Conservation (phyloP, 768 basidiomycete species). For the Phanerodontia chrysosporium region DNA sequence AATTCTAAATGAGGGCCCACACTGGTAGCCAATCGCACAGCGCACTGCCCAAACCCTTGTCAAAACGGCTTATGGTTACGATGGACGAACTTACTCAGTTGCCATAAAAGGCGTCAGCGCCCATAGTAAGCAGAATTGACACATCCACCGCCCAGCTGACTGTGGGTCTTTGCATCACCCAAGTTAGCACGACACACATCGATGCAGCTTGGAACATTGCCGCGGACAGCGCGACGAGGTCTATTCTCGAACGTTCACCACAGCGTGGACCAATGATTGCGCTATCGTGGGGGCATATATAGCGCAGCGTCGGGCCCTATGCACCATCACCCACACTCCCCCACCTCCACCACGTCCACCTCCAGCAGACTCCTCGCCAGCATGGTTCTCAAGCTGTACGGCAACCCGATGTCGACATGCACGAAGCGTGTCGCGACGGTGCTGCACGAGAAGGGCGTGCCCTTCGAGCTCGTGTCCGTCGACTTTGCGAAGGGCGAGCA, state of each 20-base stretch:
- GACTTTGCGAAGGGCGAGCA: constrained; percentile 42
- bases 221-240: not conserved
- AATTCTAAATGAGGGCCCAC: too few species aligned
- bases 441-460: constrained; percentile 52
- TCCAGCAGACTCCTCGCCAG: not conserved
- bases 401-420: constrained; percentile 37
- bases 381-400: constrained; percentile 37
- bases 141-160: not conserved
- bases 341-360: not conserved
- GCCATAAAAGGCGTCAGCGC: not conserved
- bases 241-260: not conserved
- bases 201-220: not conserved
- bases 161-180: too few species aligned
- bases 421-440: constrained; percentile 48
- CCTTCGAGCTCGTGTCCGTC: constrained; percentile 40
- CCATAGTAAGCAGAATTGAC: not conserved
- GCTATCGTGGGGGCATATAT: not conserved
- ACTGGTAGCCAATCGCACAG: too few species aligned
- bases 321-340: not conserved
- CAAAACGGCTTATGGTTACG: too few species aligned
- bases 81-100: not conserved
- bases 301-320: not conserved
- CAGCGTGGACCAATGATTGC: not conserved
- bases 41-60: too few species aligned
- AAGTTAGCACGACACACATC: too few species aligned